phyloP scores from a whole-genome alignment of 768 basidiomycete genomes.

The Peribolospora baueri region DNA sequence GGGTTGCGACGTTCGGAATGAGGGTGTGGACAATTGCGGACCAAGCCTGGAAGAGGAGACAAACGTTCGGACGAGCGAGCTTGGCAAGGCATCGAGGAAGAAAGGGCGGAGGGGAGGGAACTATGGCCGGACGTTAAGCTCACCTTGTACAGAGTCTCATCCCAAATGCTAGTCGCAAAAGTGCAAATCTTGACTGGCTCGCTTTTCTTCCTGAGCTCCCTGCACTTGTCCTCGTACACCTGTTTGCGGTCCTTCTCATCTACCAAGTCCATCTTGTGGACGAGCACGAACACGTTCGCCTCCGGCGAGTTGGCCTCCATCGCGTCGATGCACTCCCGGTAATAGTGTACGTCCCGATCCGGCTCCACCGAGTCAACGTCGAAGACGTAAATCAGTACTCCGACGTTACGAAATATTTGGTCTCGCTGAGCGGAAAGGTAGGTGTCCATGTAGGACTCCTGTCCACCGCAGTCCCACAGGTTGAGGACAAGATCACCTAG shows the following conservation, averaged over 20 bases:
- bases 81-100: background rate
- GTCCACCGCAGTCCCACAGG: slow-evolving; percentile 96
- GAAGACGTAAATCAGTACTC: slow-evolving; percentile 94
- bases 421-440: slow-evolving; percentile 75
- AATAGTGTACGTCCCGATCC: slow-evolving; percentile 69
- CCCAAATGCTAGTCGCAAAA: slow-evolving; percentile 87
- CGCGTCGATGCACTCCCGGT: slow-evolving; percentile 68
- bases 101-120: background rate
- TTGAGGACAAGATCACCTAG: slow-evolving; percentile 87
- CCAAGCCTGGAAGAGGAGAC: slow-evolving; percentile 49
- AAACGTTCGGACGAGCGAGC: background rate
- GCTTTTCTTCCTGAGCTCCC: slow-evolving; percentile 46
- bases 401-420: slow-evolving; percentile 91
- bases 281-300: slow-evolving; percentile 62
- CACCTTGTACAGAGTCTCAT: slow-evolving; percentile 88
- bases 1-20: slow-evolving; percentile 78
- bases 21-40: slow-evolving; percentile 88
- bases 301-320: slow-evolving; percentile 19
- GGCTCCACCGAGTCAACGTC: slow-evolving; percentile 73
- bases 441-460: slow-evolving; percentile 89
- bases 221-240: slow-evolving; percentile 44
- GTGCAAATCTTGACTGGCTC: slow-evolving; percentile 20
- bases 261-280: slow-evolving; percentile 97
- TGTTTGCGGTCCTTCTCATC: slow-evolving; percentile 26
- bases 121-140: slow-evolving; percentile 6